Evolutionary conservation across 345 rosid genomes (phyloP), one percentile per base, ranked within the genome.

Genomic region (Dipteronia sinensis): DNA sequence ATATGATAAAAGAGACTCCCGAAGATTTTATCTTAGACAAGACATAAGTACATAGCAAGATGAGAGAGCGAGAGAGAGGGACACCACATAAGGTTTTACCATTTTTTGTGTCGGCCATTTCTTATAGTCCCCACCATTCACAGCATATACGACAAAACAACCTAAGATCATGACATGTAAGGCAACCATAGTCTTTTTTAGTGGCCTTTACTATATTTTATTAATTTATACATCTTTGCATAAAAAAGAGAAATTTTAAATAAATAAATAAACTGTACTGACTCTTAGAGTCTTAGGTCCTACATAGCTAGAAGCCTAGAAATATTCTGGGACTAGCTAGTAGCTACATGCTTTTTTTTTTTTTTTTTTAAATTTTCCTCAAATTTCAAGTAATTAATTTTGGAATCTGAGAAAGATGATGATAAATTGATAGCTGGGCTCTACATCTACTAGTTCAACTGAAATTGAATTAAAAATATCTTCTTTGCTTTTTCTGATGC

Each of bases 31-130:
- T 27, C 27, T 27, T 27, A 27, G 27, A 27, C 27, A 31, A 3
- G 34, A 31, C 3, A 31, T 31, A 31, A 29, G 34, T 31, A 31
- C 3, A 31, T 4, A 31, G 3, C 11, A 10, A 46, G 49, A 10
- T 3, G 49, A 46, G 67, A 22, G 69, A 23, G n/a, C n/a, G n/a
- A n/a, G 31, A 51, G 61, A 77, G 64, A 82, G 79, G 17, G 61
- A 74, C 80, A 80, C 80, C 82, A 70, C 86, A 51, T 73, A 83
- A 79, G 77, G 81, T 25, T 78, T 72, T 82, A 46, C 77, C 80
- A 81, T 85, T 83, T 74, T 77, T 23, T 71, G 17, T 83, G 88
- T 83, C 88, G 88, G 88, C 88, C 88, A 83, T 72, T 69, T 67
- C 77, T 55, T 63, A 29, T 6, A 4, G 75, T n/a, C 77, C 81